phyloP scores from a whole-genome alignment of 345 rosid genomes.

The Salix brachista region DNA sequence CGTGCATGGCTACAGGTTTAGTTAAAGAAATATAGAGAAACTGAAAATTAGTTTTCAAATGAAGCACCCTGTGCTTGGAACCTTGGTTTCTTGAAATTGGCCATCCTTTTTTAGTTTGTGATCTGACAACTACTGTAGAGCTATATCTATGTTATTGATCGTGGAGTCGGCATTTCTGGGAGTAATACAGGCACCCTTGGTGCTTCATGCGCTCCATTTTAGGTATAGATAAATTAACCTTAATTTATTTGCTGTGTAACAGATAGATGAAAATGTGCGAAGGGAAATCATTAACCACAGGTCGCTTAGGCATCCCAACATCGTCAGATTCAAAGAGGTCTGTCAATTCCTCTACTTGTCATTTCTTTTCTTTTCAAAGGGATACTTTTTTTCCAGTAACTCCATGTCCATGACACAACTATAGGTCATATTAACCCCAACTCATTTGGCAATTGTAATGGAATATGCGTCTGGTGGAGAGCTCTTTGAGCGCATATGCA shows the following conservation, averaged over 20 bases:
- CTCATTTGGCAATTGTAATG: conserved; percentile 94
- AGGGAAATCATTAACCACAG: conserved; percentile 95
- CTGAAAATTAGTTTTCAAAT: not conserved
- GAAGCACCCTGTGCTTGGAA: not conserved
- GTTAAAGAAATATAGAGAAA: not conserved
- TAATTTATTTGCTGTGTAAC: conserved; percentile 16
- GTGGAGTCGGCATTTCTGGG: not conserved
- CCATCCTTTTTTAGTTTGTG: not conserved
- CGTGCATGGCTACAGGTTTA: not conserved
- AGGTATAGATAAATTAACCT: not conserved
- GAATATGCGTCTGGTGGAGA: conserved; percentile 97
- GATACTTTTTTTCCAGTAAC: conserved; percentile 3
- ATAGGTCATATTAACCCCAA: conserved; percentile 83
- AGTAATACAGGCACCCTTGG: not conserved
- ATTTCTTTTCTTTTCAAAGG: not conserved
- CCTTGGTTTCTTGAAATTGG: not conserved
- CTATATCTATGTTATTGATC: not conserved
- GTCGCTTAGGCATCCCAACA: conserved; percentile 89
- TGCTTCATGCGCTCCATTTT: not conserved
- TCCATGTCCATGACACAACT: conserved; percentile 5
- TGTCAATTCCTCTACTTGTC: not conserved
- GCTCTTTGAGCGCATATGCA: conserved; percentile 81
- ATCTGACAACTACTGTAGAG: not conserved
- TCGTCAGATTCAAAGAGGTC: conserved; percentile 95
- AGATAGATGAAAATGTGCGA: conserved; percentile 93